These are phyloP conservation scores for Pachyrhizus erosus DNA, from an alignment of 306 rosid species.

Conservation along the genomic window DNA sequence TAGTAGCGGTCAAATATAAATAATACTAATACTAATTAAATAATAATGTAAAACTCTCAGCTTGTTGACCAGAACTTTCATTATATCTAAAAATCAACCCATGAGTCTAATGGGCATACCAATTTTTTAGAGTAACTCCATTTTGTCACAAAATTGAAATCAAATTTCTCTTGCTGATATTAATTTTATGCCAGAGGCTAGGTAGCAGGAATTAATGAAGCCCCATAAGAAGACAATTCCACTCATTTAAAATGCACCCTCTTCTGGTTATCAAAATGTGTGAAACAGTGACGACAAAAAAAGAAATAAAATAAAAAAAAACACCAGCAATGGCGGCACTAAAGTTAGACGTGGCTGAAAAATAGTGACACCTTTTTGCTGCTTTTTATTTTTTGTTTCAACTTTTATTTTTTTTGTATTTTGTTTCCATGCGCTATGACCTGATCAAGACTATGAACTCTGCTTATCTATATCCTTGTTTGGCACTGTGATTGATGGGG, in stretches of 20 bases:
- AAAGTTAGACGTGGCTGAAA: constrained; percentile 39
- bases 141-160: constrained; percentile 1
- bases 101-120: background rate
- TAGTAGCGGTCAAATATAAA: background rate
- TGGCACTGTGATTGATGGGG: constrained; percentile 41
- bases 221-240: constrained; percentile 29
- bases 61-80: background rate
- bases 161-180: background rate
- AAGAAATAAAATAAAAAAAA: background rate
- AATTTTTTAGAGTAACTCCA: background rate
- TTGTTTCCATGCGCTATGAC: constrained; percentile 19
- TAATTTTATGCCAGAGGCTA: background rate
- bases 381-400: background rate
- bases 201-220: constrained; percentile 12
- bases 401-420: background rate
- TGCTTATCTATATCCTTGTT: constrained; percentile 26
- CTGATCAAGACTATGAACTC: constrained; percentile 11
- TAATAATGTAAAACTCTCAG: constrained; percentile 3
- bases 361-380: constrained; percentile 39
- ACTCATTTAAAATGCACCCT: constrained; percentile 27
- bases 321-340: constrained; percentile 47
- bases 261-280: constrained; percentile 27
- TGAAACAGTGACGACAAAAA: background rate
- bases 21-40: background rate
- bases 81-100: background rate